A percentile compares a stretch with the other conserved stretches of the same genome.
Evolutionary conservation across 208 protist species (phyloP).

Genomic region (Trypanosoma platydactyli): DNA sequence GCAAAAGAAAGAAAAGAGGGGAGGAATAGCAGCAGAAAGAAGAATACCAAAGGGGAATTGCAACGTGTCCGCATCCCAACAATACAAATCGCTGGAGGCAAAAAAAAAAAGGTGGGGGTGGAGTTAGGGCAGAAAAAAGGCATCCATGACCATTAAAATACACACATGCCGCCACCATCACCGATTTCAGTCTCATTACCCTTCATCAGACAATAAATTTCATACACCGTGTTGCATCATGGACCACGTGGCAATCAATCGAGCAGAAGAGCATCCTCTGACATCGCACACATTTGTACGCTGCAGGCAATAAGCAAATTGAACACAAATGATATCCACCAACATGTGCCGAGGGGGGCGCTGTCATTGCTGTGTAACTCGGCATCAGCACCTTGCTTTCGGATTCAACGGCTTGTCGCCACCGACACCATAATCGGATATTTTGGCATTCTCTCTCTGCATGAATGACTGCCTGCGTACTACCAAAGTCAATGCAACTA

Average conservation of each 20-base stretch:
- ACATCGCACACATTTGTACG: conserved; percentile 71
- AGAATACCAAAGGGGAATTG: no score
- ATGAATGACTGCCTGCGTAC: background rate
- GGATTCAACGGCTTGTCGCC: background rate
- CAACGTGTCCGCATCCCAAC: no score
- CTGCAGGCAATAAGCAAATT: conserved; percentile 67
- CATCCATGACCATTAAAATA: no score
- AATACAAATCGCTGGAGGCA: no score
- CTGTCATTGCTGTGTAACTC: conserved; percentile 25
- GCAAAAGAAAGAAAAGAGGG: no score
- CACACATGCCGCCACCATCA: no score
- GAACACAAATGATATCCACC: conserved; percentile 64
- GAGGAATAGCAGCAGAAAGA: no score
- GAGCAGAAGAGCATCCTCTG: conserved; percentile 72
- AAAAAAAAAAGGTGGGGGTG: no score
- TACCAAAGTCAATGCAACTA: background rate
- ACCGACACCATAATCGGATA: conserved; percentile 9
- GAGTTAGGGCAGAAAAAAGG: no score
- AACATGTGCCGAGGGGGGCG: conserved; percentile 14
- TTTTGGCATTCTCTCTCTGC: conserved; percentile 11
- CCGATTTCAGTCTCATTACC: conserved; percentile 7
- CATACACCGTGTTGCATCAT: conserved; percentile 77
- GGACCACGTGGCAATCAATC: conserved; percentile 70
- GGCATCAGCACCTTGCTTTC: conserved; percentile 1
- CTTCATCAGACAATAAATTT: conserved; percentile 66